These are phyloP conservation scores for Calocera cornea DNA, from an alignment of 768 basidiomycete species.

Conservation along the genomic window DNA sequence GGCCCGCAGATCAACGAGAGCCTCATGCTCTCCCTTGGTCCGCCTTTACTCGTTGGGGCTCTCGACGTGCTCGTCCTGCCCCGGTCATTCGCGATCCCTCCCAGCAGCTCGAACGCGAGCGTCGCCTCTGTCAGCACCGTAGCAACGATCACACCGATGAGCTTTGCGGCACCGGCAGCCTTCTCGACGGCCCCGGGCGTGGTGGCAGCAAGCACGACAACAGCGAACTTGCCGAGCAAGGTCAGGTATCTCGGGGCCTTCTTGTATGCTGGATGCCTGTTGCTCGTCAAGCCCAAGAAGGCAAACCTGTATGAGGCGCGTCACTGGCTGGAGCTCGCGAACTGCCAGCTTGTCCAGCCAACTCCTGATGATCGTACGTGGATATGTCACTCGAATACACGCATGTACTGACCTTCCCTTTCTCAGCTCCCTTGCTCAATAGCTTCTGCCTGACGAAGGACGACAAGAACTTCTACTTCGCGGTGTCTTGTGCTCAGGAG, in stretches of 20 bases:
- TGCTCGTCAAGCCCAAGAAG: constrained; percentile 77
- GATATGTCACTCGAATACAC: not conserved
- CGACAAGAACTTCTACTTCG: constrained; percentile 71
- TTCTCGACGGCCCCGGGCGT: constrained; percentile 22
- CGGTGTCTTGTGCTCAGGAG: constrained; percentile 70
- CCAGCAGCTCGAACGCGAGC: not conserved
- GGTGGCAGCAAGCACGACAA: not conserved
- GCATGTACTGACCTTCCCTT: not conserved
- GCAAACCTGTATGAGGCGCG: constrained; percentile 63
- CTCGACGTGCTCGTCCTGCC: constrained; percentile 57
- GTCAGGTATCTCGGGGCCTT: constrained; percentile 86
- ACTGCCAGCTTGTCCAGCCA: constrained; percentile 56
- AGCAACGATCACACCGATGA: constrained; percentile 35
- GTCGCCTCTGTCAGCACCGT: not conserved
- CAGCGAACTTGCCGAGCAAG: constrained; percentile 31
- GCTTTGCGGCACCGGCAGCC: constrained; percentile 21
- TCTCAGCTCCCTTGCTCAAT: constrained; percentile 69
- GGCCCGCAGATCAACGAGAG: constrained; percentile 10
- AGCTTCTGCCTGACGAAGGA: constrained; percentile 60
- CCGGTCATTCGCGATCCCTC: not conserved
- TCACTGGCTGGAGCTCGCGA: constrained; percentile 73
- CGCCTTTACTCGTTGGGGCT: constrained; percentile 68
- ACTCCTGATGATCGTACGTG: constrained; percentile 61
- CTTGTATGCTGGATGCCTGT: constrained; percentile 70
- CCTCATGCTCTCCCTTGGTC: constrained; percentile 50